phyloP scores from a whole-genome alignment of 1,284 basidiomycete genomes.

The Ceratobasidium papillatum region DNA sequence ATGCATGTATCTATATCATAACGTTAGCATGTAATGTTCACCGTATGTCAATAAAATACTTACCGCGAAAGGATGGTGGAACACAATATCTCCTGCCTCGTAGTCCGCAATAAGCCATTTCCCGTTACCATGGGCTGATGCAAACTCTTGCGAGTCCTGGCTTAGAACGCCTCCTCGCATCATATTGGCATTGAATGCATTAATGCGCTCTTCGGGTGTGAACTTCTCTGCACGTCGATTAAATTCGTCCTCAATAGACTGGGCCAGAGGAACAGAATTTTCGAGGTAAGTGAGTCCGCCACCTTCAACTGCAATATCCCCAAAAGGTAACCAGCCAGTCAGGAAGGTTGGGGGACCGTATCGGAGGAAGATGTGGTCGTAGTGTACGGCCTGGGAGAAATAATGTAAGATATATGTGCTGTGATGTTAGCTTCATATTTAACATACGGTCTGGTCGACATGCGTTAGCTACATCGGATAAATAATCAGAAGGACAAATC shows the following conservation, averaged over 20 bases:
- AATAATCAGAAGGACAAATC: background rate
- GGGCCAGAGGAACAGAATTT: constrained; percentile 43
- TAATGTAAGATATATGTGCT: background rate
- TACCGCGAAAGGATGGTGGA: constrained; percentile 15
- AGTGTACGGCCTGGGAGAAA: constrained; percentile 7
- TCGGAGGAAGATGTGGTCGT: constrained; percentile 44
- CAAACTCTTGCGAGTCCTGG: constrained; percentile 38
- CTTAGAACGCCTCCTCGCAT: constrained; percentile 39
- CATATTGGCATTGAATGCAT: constrained; percentile 48
- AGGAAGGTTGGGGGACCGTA: constrained; percentile 46
- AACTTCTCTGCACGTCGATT: constrained; percentile 28
- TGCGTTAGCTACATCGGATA: background rate
- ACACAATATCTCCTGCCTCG: constrained; percentile 18
- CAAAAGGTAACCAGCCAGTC: constrained; percentile 49
- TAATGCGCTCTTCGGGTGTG: constrained; percentile 44
- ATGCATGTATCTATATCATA: constrained; percentile 1
- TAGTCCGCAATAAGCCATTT: constrained; percentile 23
- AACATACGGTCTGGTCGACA: background rate
- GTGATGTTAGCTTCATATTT: background rate
- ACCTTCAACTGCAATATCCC: constrained; percentile 44
- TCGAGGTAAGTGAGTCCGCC: constrained; percentile 49
- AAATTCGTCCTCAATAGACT: constrained; percentile 47
- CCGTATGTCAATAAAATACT: background rate
- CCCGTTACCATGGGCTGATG: background rate
- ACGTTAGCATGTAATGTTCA: background rate